Percentiles rank a stretch among this genome's conserved stretches.
These are phyloP conservation scores for Debaryomycetaceae sp. DNA, from an alignment of 1,139 yeast genomes.

Conservation along the genomic window DNA sequence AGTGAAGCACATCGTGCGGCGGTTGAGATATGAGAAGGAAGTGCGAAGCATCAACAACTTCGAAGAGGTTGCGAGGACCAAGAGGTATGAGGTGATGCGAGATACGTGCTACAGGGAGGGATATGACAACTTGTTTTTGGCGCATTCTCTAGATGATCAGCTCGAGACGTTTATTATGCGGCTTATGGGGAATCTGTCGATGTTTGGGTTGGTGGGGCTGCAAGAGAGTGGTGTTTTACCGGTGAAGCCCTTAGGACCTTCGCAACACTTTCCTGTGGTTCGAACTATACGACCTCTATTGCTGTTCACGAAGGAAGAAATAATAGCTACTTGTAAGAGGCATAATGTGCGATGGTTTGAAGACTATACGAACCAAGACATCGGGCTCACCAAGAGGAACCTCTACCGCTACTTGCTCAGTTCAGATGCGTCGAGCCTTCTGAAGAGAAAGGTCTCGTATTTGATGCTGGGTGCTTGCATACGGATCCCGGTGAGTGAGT, in stretches of 20 bases:
- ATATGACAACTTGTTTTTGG: constrained; percentile 45
- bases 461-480: too few species aligned
- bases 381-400: constrained; percentile 55
- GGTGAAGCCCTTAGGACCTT: constrained; percentile 14
- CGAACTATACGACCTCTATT: constrained; percentile 54
- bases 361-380: constrained; percentile 61
- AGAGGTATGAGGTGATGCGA: constrained; percentile 46
- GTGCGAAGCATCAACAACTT: constrained; percentile 29
- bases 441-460: background rate
- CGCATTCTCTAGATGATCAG: constrained; percentile 72
- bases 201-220: constrained; percentile 56
- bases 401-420: constrained; percentile 33
- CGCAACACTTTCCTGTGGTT: constrained; percentile 13
- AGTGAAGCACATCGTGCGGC: constrained; percentile 33
- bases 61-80: constrained; percentile 56
- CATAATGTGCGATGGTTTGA: constrained; percentile 58
- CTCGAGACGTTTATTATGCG: constrained; percentile 66
- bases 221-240: constrained; percentile 25
- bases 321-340: constrained; percentile 43
- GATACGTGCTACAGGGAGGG: constrained; percentile 28
- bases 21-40: constrained; percentile 27
- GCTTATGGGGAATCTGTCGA: constrained; percentile 49
- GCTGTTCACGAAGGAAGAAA: constrained; percentile 36
- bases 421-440: background rate
- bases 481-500: background rate